Evolutionary conservation across 2,329 filamentous ascomycete genomes (phyloP).

Genomic region (Phoma herbarum): DNA sequence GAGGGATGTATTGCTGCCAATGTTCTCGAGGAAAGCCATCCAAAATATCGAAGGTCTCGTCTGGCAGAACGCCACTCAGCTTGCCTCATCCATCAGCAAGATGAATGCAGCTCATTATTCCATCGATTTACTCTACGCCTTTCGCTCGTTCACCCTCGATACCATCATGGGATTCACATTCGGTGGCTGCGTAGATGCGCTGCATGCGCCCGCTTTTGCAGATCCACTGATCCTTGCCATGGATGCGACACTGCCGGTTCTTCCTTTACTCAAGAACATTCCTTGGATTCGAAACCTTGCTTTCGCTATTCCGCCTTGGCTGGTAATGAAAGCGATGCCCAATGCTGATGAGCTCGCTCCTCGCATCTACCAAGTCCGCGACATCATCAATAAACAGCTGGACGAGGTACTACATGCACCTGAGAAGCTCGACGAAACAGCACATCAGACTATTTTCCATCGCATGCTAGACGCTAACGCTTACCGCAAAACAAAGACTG

Average conservation of each 20-base stretch:
- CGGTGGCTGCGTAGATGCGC: constrained; percentile 4
- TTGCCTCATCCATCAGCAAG: constrained; percentile 2
- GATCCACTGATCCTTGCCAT: constrained; percentile 6
- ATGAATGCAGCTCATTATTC: constrained; percentile 3
- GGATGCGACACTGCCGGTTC: background rate
- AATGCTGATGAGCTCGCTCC: constrained; percentile 3
- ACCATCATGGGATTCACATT: constrained; percentile 6
- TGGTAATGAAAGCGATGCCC: constrained; percentile 6
- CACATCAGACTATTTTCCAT: constrained; percentile 4
- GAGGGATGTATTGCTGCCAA: background rate
- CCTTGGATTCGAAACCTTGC: constrained; percentile 1
- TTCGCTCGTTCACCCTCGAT: constrained; percentile 2
- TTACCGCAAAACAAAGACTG: constrained; percentile 1
- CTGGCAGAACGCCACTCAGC: constrained; percentile 8
- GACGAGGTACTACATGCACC: background rate
- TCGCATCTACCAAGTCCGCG: constrained; percentile 7
- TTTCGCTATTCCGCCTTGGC: background rate
- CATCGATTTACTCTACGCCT: constrained; percentile 6
- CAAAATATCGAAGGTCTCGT: constrained; percentile 6
- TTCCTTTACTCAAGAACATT: constrained; percentile 2
- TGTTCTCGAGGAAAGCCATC: constrained; percentile 4
- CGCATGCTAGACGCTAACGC: constrained; percentile 6
- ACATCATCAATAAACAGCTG: constrained; percentile 8
- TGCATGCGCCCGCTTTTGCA: constrained; percentile 1
- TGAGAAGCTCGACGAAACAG: constrained; percentile 2